Evolutionary conservation across 768 basidiomycete species (phyloP).

Genomic region (Auricularia cornea): DNA sequence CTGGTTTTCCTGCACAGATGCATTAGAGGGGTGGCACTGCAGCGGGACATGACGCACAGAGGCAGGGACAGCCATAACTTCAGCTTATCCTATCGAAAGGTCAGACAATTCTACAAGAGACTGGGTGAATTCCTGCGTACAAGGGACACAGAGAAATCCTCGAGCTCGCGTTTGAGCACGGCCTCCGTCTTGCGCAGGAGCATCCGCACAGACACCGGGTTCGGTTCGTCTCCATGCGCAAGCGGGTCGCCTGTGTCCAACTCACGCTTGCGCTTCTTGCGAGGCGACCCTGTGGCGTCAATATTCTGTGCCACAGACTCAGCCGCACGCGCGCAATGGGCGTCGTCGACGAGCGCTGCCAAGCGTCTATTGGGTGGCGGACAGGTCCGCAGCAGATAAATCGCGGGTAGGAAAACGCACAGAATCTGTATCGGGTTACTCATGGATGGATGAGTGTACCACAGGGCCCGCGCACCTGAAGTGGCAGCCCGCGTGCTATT

Average conservation of each 20-base stretch:
- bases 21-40: too few relatives aligned
- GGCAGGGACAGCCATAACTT: not conserved
- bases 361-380: not conserved
- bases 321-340: not conserved
- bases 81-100: not conserved
- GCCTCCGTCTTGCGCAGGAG: not conserved
- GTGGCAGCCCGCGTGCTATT: too few relatives aligned
- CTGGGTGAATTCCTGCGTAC: not conserved
- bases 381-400: not conserved
- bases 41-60: not conserved
- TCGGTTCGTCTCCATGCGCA: too few relatives aligned
- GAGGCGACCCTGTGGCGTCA: not conserved
- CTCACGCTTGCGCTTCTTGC: not conserved
- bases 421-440: too few relatives aligned
- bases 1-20: not conserved
- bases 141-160: not conserved
- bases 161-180: not conserved
- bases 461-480: too few relatives aligned
- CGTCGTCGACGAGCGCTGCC: not conserved
- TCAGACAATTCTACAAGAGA: not conserved
- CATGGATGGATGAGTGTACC: too few relatives aligned
- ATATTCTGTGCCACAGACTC: not conserved
- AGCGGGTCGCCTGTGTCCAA: not conserved
- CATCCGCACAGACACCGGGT: too few relatives aligned
- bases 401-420: not conserved